Evolutionary conservation across 352 stramenopile genomes (phyloP).

Genomic region (Globisporangium paddicum): DNA sequence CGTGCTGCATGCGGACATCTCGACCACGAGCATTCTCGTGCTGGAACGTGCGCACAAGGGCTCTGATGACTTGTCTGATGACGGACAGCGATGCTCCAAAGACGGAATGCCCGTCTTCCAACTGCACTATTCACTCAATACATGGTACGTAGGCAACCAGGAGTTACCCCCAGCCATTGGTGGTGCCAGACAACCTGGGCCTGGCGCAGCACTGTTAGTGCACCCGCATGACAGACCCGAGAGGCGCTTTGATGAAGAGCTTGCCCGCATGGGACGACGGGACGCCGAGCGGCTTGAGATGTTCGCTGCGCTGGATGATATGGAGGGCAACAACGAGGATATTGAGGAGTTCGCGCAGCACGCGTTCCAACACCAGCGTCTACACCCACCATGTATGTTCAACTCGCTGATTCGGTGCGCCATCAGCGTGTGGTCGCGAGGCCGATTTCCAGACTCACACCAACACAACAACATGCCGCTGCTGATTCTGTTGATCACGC

Average conservation of each 20-base stretch:
- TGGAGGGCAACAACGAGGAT: background rate
- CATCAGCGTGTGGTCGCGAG: slow-evolving; percentile 31
- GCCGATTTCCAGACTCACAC: slow-evolving; percentile 31
- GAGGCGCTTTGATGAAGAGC: slow-evolving; percentile 2
- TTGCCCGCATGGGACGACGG: slow-evolving; percentile 15
- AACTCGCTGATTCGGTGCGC: slow-evolving; percentile 36
- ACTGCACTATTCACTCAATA: slow-evolving; percentile 12
- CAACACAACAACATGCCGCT: slow-evolving; percentile 19
- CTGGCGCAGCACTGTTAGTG: too few relatives aligned
- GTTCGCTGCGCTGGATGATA: slow-evolving; percentile 9
- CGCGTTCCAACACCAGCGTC: slow-evolving; percentile 5
- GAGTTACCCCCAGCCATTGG: background rate
- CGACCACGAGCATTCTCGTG: slow-evolving; percentile 50
- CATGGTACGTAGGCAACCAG: background rate
- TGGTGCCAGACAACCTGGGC: background rate
- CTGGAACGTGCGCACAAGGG: slow-evolving; percentile 5
- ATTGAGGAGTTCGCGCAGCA: background rate
- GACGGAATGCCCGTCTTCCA: slow-evolving; percentile 10
- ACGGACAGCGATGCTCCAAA: background rate
- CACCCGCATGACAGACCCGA: background rate
- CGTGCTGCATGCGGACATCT: slow-evolving; percentile 47
- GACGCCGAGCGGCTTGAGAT: slow-evolving; percentile 12
- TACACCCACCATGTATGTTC: slow-evolving; percentile 11
- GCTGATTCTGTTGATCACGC: slow-evolving; percentile 29
- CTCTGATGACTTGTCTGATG: background rate